Percentiles rank a stretch among this genome's conserved stretches.
Conservation (phyloP, 2,329 filamentous ascomycete species). For the Sclerotinia sclerotiorum region DNA sequence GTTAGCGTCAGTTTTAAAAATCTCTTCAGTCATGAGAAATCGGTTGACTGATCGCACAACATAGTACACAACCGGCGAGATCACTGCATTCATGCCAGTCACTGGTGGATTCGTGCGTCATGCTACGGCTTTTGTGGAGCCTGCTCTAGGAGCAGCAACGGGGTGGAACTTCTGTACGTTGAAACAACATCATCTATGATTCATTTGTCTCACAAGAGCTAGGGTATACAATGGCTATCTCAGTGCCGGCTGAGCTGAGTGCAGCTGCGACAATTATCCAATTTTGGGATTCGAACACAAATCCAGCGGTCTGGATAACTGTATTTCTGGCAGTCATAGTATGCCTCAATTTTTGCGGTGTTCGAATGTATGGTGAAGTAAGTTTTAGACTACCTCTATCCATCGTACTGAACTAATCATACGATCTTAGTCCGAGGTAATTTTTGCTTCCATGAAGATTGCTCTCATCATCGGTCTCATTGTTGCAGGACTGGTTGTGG, state of each 20-base stretch:
- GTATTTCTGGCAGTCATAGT: conserved; percentile 43
- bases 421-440: conserved; percentile 44
- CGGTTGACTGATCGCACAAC: background rate
- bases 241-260: conserved; percentile 54
- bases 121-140: conserved; percentile 43
- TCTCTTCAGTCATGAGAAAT: background rate
- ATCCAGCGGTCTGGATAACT: conserved; percentile 46
- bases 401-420: conserved; percentile 51
- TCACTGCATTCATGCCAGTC: conserved; percentile 48
- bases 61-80: conserved; percentile 16
- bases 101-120: conserved; percentile 45
- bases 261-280: conserved; percentile 63
- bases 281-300: conserved; percentile 62
- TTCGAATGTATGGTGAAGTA: conserved; percentile 52
- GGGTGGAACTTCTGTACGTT: conserved; percentile 37
- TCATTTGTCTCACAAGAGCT: background rate
- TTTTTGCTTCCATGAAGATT: conserved; percentile 57
- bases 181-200: conserved; percentile 29
- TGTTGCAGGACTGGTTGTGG: conserved; percentile 60
- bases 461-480: conserved; percentile 63
- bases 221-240: conserved; percentile 57
- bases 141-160: conserved; percentile 41
- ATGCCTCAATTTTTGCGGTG: conserved; percentile 65
- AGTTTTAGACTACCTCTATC: conserved; percentile 60
- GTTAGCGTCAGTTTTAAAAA: conserved; percentile 44